Conservation (phyloP, 805 yeast genomes). For the Suhomyces emberorum region DNA sequence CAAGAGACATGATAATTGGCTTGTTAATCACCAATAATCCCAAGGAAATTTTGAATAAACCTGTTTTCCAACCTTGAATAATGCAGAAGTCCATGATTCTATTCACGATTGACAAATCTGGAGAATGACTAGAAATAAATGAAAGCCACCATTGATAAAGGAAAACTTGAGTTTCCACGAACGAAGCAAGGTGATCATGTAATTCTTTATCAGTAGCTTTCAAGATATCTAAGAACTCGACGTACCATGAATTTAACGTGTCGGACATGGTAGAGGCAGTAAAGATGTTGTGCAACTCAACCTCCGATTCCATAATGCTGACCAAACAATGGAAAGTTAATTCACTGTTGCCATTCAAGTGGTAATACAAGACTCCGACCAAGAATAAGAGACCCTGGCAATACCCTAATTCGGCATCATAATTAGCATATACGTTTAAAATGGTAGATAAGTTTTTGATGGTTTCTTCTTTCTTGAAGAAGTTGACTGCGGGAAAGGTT, state of each 20-base stretch:
- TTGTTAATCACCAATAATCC: constrained; percentile 50
- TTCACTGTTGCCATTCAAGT: constrained; percentile 29
- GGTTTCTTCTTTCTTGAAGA: constrained; percentile 45
- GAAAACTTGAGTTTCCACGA: constrained; percentile 44
- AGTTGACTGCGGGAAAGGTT: constrained; percentile 54
- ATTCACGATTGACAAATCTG: constrained; percentile 46
- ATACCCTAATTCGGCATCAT: constrained; percentile 63
- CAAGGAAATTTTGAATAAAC: constrained; percentile 52
- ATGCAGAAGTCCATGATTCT: constrained; percentile 49
- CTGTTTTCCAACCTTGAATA: constrained; percentile 53
- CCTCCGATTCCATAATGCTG: constrained; percentile 56
- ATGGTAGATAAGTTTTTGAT: constrained; percentile 49
- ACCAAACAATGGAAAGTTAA: constrained; percentile 52
- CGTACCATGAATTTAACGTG: constrained; percentile 50
- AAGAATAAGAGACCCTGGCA: constrained; percentile 66
- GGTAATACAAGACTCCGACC: constrained; percentile 54
- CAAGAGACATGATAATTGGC: constrained; percentile 37
- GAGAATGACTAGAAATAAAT: constrained; percentile 58
- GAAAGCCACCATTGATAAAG: constrained; percentile 68
- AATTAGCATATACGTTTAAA: constrained; percentile 59
- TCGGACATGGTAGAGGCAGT: constrained; percentile 50
- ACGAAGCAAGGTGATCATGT: constrained; percentile 38
- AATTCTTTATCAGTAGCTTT: constrained; percentile 39
- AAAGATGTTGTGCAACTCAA: constrained; percentile 48
- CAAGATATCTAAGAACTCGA: constrained; percentile 48